Evolutionary conservation across 1,139 yeast species (phyloP), one percentile per base, ranked within the genome.

Genomic region (Sugiyamaella japonica): DNA sequence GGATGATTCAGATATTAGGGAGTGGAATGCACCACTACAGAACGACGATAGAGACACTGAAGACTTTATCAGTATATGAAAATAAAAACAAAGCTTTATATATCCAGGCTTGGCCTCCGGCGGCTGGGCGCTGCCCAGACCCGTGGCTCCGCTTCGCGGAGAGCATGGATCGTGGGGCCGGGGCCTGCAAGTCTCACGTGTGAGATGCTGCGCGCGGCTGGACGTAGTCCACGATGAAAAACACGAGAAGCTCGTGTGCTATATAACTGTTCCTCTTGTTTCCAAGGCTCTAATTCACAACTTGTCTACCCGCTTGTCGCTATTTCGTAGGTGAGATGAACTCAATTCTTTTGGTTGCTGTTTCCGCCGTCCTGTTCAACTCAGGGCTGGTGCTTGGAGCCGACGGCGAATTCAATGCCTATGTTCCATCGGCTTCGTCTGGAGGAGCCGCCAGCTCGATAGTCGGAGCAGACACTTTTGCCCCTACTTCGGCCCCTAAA

Each of bases 401-500:
- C 23, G 56, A 50, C 3, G 51, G 51, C 12, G 56, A 53, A 39
- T 53, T 53, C 51, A 49, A 40, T 13, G 40, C 53, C 36, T 53
- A 44, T 49, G 56, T 40, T 32, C 51, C 56, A 15, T 46, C 43
- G 6, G 39, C 20, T 10, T 25, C 39, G n/a, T 48, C 34, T 12
- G 41, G 37, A 3, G 28, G 29, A 12, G 42, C 55, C 8, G 34
- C 55, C 37, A 41, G 36, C 20, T 25, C 48, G 9, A 37, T 16
- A 7, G 48, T 37, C 34, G 52, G 46, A 15, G 47, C 47, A 15
- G 48, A 41, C 23, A 16, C 51, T 16, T 48, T 39, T 48, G 44
- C 51, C 20, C 42, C 47, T 16, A 31, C 47, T 16, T 49, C 52
- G 7, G 8, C 40, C 9, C 46, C 51, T 17, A 25, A 48, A 15